Base-by-base conservation (phyloP, 2,329 filamentous ascomycete species). In the Claviceps pazoutovae region DNA sequence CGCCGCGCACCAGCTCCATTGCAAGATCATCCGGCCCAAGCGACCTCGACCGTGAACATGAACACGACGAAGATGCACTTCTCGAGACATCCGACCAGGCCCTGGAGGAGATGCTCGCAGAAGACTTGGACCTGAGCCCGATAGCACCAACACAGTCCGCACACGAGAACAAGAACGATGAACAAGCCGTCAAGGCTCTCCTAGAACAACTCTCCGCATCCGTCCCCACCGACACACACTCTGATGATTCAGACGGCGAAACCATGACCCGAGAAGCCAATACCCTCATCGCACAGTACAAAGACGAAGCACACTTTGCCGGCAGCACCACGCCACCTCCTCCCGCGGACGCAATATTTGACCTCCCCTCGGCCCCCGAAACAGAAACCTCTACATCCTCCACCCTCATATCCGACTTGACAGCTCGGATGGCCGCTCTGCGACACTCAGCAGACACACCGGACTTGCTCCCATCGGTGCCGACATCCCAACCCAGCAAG, bases 391-490 rank as follows among this genome's bases (percentile, higher is more conserved):
- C 49, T 21, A 46, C 23, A 14, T 54, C 13, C 53, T 58, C 11
- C 48, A 58, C 30, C 14, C 2, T 16, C n/a, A 50, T 54, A 14
- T 67, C 72, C 48, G 70, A 72, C 53, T 73, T 81, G 48, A 68
- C 72, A 1, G 68, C 71, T 7, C 76, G 76, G 48, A 71, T 80
- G 58, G 75, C 75, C 2, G 74, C 73, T 5, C 68, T 81, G 3
- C 68, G 69, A 14, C 14, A 43, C 41, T 67, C 71, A 56, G 50
- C 65, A 49, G 52, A 55, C 56, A 11, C 58, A 61, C 19, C 17
- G 11, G 9, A 67, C 66, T 62, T 79, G 1, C 76, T 79, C 1
- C 76, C 76, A 1, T 70, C 71, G 0, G 76, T 71, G 1, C 77
- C 77, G 0, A 73, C 70, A 0, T 74, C 73, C 55, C 63, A 61